Base-by-base conservation (phyloP, 73 alveolate genomes). In the Stentor roeselii region DNA sequence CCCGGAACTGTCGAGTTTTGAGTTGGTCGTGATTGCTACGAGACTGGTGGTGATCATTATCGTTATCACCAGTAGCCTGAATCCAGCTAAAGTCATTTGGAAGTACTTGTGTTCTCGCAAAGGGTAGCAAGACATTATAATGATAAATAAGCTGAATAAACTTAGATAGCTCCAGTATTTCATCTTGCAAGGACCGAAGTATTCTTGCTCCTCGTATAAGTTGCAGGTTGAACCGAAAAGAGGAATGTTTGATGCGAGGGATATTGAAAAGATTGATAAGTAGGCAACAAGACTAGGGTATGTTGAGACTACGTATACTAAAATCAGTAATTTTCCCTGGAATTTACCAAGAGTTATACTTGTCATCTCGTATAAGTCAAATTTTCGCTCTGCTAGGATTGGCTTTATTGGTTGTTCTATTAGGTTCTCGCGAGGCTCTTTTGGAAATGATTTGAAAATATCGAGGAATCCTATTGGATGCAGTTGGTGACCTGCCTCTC, bases 1-100 rank as follows among this genome's bases (percentile, higher is more conserved):
- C 41, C 80, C 80, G 34, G 21, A 36, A 67, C 34, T 40, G 14
- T 67, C 80, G 34, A 67, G 80, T 34, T 67, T 40, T 67, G 80
- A 21, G 37, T 67, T 40, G 27, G 50, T 21, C 14, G 80, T 40
- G 34, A 67, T 67, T 30, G 80, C 80, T 27, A 27, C 21, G 27
- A 67, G 1, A 15, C 42, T 21, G 1, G 80, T 67, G 14, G 34
- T 2, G 14, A 34, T 34, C 1, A 67, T 30, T 2, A 32, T 67
- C 41, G 37, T 11, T 21, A 67, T 67, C 11, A 67, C 80, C 37
- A 21, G 41, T 0, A 67, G 11, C 41, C 80, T 67, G 27, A 67
- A 21, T 15, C 37, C 15, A 21, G 41, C 11, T 21, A 32, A 67
- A 21, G 37, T 2, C 37, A n/a, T 34, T 67, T 67, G 80, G 50